Conservation (phyloP, 805 yeast genomes). For the Myxozyma monticola region DNA sequence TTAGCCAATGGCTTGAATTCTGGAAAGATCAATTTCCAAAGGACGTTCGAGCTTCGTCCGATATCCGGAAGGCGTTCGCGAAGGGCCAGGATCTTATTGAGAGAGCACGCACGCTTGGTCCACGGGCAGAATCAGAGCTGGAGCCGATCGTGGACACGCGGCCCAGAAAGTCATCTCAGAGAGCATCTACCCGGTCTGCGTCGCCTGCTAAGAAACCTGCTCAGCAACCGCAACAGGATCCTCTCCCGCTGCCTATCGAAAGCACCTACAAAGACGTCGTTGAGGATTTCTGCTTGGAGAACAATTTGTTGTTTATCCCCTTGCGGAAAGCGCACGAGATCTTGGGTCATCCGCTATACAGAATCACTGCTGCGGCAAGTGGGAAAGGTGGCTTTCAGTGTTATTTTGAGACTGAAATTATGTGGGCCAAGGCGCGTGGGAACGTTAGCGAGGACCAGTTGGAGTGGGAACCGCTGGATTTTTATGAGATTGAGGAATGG, state of each 20-base stretch:
- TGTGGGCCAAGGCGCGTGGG: conserved; percentile 48
- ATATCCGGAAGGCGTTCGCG: conserved; percentile 25
- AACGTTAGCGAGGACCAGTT: conserved; percentile 26
- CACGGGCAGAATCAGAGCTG: conserved; percentile 19
- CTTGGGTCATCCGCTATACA: conserved; percentile 49
- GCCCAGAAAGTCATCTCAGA: not conserved
- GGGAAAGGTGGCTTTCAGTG: conserved; percentile 43
- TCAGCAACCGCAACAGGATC: not conserved
- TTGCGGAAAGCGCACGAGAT: conserved; percentile 39
- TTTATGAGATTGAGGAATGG: conserved; percentile 24
- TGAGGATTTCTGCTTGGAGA: conserved; percentile 55
- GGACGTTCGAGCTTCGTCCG: conserved; percentile 20
- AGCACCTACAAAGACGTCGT: conserved; percentile 64
- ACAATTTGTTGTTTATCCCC: conserved; percentile 49
- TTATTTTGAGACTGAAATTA: conserved; percentile 64
- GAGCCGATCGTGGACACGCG: conserved; percentile 13
- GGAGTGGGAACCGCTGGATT: conserved; percentile 46
- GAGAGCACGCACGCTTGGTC: conserved; percentile 35
- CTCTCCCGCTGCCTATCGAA: conserved; percentile 39
- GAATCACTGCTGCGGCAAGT: conserved; percentile 40
- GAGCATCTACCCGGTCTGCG: not conserved
- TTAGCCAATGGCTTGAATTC: conserved; percentile 37
- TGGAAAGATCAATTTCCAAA: conserved; percentile 38
- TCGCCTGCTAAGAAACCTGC: not conserved
- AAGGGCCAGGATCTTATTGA: conserved; percentile 40